phyloP scores from a whole-genome alignment of 108 stramenopile genomes.

The Pseudonitzschia multiseries region DNA sequence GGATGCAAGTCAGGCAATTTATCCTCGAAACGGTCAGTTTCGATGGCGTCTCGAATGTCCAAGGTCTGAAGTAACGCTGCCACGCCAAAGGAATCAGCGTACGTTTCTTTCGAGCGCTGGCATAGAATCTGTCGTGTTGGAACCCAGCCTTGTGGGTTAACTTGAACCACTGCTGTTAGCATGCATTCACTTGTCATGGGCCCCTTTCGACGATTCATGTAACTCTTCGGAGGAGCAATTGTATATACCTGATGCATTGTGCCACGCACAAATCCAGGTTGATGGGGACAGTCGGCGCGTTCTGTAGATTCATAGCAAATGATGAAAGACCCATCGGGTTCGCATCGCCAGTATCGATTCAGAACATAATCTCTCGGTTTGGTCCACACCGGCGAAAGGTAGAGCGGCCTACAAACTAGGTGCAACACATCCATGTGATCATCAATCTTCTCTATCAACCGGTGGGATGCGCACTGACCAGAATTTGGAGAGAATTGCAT shows the following conservation, averaged over 20 bases:
- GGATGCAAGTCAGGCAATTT: constrained; percentile 41
- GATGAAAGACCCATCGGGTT: constrained; percentile 86
- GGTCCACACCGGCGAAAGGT: constrained; percentile 89
- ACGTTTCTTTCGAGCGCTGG: constrained; percentile 58
- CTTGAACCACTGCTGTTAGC: constrained; percentile 82
- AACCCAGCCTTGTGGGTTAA: constrained; percentile 91
- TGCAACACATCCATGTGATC: constrained; percentile 91
- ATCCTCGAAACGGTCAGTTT: constrained; percentile 66
- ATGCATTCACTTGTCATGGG: constrained; percentile 64
- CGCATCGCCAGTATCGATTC: constrained; percentile 86
- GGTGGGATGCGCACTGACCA: constrained; percentile 70
- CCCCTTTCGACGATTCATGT: constrained; percentile 15
- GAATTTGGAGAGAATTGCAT: constrained; percentile 49
- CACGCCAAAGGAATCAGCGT: constrained; percentile 77
- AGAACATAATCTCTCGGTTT: constrained; percentile 88
- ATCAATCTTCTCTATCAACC: constrained; percentile 83
- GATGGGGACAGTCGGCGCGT: constrained; percentile 74
- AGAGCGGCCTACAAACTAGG: constrained; percentile 77
- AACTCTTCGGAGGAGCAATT: constrained; percentile 60
- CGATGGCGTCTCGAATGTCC: constrained; percentile 83
- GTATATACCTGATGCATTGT: constrained; percentile 84
- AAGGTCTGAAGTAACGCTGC: constrained; percentile 80
- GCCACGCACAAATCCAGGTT: constrained; percentile 78
- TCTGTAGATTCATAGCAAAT: constrained; percentile 79
- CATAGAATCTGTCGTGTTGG: constrained; percentile 47